Conservation (phyloP, 345 rosid species). For the Leavenworthia alabamica region DNA sequence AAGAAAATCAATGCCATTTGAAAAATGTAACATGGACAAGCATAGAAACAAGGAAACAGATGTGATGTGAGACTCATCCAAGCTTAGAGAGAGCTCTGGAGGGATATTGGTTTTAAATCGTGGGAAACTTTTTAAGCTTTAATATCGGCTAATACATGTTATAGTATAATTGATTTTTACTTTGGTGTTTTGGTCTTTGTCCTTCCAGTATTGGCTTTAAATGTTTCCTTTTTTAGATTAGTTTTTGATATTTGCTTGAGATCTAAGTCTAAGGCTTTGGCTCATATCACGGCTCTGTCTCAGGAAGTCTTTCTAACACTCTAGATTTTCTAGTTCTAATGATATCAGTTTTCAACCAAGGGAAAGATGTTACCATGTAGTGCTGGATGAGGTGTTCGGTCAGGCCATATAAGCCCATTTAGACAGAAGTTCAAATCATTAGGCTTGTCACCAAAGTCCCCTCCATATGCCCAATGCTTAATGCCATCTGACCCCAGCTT, state of each 20-base stretch:
- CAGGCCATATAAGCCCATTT: constrained; percentile 90
- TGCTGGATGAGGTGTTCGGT: constrained; percentile 92
- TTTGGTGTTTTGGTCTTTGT: too few species aligned
- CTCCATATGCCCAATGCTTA: constrained; percentile 98
- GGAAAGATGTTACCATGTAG: constrained; percentile 53
- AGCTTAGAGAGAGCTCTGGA: not conserved
- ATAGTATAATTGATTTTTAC: too few species aligned
- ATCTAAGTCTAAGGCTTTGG: not conserved
- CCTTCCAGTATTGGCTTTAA: too few species aligned
- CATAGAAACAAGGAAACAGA: too few species aligned
- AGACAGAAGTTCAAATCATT: constrained; percentile 95
- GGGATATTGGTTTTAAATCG: not conserved
- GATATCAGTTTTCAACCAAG: not conserved
- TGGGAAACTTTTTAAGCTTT: not conserved
- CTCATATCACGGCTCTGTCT: not conserved
- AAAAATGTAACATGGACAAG: not conserved
- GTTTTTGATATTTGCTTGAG: too few species aligned
- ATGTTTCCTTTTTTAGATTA: too few species aligned
- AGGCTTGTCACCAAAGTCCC: constrained; percentile 91
- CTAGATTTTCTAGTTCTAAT: not conserved
- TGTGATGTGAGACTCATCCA: not conserved
- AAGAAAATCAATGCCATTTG: constrained; percentile 10
- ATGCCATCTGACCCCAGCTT: constrained; percentile 59
- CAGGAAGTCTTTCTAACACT: not conserved
- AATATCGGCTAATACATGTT: not conserved